These are phyloP conservation scores for Brassica cretica DNA, from an alignment of 345 rosid genomes.

Conservation along the genomic window DNA sequence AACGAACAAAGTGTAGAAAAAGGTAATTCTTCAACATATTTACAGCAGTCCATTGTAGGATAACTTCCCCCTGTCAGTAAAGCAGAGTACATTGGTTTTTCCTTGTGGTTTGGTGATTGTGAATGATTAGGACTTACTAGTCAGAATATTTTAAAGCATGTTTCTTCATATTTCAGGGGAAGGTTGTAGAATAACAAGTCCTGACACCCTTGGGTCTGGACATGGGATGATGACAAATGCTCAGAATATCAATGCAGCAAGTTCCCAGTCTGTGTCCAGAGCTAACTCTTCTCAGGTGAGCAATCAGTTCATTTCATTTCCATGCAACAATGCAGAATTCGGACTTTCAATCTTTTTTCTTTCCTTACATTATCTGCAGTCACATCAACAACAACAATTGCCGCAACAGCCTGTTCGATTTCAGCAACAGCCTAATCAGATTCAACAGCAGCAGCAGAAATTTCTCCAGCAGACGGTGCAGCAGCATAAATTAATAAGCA, in stretches of 20 bases:
- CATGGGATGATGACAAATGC: constrained; percentile 56
- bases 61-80: constrained; percentile 46
- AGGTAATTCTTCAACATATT: constrained; percentile 50
- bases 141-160: constrained; percentile 24
- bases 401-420: constrained; percentile 61
- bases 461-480: constrained; percentile 66
- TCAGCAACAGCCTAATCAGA: constrained; percentile 50
- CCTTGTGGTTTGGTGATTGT: constrained; percentile 2
- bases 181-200: constrained; percentile 55
- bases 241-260: constrained; percentile 53
- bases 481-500: constrained; percentile 52
- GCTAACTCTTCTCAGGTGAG: constrained; percentile 52
- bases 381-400: constrained; percentile 53
- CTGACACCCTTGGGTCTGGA: constrained; percentile 66
- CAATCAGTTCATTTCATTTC: constrained; percentile 47
- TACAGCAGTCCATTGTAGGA: constrained; percentile 57
- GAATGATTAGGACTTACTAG: constrained; percentile 19
- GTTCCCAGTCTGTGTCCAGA: constrained; percentile 60
- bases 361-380: constrained; percentile 45
- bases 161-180: constrained; percentile 55
- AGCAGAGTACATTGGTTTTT: constrained; percentile 50
- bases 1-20: constrained; percentile 51
- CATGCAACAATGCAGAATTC: constrained; percentile 22
- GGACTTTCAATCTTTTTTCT: constrained; percentile 47
- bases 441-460: constrained; percentile 50